Evolutionary conservation across 495 filamentous ascomycete species (phyloP).

Genomic region (Neurospora discreta): DNA sequence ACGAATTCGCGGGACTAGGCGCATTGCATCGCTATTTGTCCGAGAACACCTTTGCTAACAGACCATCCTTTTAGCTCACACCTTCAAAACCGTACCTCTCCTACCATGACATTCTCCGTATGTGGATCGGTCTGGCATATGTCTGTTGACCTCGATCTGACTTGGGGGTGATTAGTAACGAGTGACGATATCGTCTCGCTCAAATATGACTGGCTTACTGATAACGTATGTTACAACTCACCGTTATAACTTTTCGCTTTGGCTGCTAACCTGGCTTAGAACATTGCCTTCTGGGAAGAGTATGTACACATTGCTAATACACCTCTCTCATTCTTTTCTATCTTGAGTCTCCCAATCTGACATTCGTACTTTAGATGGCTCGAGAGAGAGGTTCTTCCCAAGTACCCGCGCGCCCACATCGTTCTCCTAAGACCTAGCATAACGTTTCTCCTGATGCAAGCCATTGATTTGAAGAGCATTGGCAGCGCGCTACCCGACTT

Average conservation of each 20-base stretch:
- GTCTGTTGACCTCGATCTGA: conserved; percentile 1
- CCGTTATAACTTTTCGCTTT: conserved; percentile 8
- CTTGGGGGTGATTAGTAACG: conserved; percentile 21
- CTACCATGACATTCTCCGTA: conserved; percentile 37
- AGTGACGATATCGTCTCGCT: conserved; percentile 77
- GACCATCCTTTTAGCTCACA: conserved; percentile 14
- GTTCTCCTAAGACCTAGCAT: conserved; percentile 87
- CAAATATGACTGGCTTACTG: conserved; percentile 94
- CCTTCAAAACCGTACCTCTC: conserved; percentile 30
- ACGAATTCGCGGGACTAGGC: not conserved
- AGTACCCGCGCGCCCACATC: conserved; percentile 71
- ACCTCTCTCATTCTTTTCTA: not conserved
- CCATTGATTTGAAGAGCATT: conserved; percentile 63
- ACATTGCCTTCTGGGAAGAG: conserved; percentile 97
- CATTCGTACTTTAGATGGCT: conserved; percentile 50
- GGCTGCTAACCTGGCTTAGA: conserved; percentile 30
- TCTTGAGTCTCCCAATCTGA: not conserved
- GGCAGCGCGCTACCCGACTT: conserved; percentile 70
- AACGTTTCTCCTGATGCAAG: conserved; percentile 85
- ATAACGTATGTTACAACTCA: conserved; percentile 57
- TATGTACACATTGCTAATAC: conserved; percentile 31
- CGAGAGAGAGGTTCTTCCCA: conserved; percentile 71
- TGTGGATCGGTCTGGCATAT: conserved; percentile 1
- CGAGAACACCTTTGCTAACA: not conserved
- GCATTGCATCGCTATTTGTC: not conserved